Conservation (phyloP, 2,329 filamentous ascomycete species). For the Zarea fungicola region DNA sequence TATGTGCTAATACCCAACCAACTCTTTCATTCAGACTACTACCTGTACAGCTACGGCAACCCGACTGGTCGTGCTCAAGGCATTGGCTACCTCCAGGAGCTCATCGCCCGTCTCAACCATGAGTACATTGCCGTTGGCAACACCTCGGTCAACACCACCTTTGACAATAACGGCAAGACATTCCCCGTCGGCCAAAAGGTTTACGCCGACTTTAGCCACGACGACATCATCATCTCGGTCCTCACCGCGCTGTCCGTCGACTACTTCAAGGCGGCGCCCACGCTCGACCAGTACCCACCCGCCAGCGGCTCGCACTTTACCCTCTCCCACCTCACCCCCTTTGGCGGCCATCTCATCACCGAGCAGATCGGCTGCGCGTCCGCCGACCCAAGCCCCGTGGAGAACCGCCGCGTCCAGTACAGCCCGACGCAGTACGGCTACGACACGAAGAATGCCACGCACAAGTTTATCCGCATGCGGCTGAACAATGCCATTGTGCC, state of each 20-base stretch:
- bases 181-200: slow-evolving; percentile 62
- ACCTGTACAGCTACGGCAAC: slow-evolving; percentile 71
- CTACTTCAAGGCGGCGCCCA: slow-evolving; percentile 45
- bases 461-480: slow-evolving; percentile 46
- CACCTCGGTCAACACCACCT: slow-evolving; percentile 60
- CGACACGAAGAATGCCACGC: slow-evolving; percentile 30
- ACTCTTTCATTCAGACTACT: slow-evolving; percentile 52
- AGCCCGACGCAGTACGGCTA: slow-evolving; percentile 41
- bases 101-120: slow-evolving; percentile 71
- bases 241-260: slow-evolving; percentile 44
- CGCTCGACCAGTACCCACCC: slow-evolving; percentile 36
- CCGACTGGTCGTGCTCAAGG: slow-evolving; percentile 71
- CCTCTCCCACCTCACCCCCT: slow-evolving; percentile 47
- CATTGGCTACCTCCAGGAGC: slow-evolving; percentile 73
- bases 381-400: slow-evolving; percentile 33
- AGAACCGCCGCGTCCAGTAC: slow-evolving; percentile 35
- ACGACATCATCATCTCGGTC: slow-evolving; percentile 64
- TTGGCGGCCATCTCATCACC: slow-evolving; percentile 48
- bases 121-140: slow-evolving; percentile 54
- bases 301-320: slow-evolving; percentile 41
- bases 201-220: slow-evolving; percentile 80
- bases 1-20: too few relatives aligned
- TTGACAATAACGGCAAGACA: slow-evolving; percentile 55
- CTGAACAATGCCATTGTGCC: slow-evolving; percentile 46
- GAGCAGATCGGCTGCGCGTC: slow-evolving; percentile 48